Evolutionary conservation across 2,329 filamentous ascomycete genomes (phyloP), one percentile per base, ranked within the genome.

Genomic region (Ophiocordyceps australis): DNA sequence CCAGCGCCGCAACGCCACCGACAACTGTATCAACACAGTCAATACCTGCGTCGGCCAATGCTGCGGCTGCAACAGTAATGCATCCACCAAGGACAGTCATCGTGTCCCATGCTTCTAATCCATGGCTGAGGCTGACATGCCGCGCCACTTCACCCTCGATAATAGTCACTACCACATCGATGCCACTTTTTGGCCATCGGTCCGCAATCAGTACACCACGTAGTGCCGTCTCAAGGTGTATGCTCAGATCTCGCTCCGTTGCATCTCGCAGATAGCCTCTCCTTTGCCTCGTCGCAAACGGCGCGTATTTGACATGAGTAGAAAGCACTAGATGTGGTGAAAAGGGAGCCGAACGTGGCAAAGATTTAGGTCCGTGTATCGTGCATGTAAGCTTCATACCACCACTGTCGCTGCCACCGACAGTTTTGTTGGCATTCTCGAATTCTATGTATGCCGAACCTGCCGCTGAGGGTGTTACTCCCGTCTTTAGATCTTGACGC

Each of bases 141-240:
- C 46, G 65, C 52, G 86, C 77, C 45, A 94, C 81, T 43, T 95
- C 89, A 4, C 82, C 86, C 53, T 98, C 89, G 12, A 98, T 60
- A 25, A 98, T 73, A 1, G 83, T 94, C 25, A 98, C 72, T 12
- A 93, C 75, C 21, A 98, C 74, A 46, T 98, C 89, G n/a, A 93
- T 74, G 23, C 82, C 85, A 47, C 82, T 93, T 59, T 98, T 98
- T n/a, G 89, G 89, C 81, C 86, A 98, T 30, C 86, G 65, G 46
- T 94, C 85, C 10, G 82, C 83, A 42, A 95, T 86, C 26, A 95
- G 73, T 7, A 82, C 79, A 1, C 86, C 86, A 18, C 83, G 69
- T 26, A 98, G 60, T 15, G 89, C 85, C 11, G 82, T 86, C 50
- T 95, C 85, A 4, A 98, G 59, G 46, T 95, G 86, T 9, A 85